Base-by-base conservation (phyloP, 148 eudicot genomes). In the Euryodendron excelsum region DNA sequence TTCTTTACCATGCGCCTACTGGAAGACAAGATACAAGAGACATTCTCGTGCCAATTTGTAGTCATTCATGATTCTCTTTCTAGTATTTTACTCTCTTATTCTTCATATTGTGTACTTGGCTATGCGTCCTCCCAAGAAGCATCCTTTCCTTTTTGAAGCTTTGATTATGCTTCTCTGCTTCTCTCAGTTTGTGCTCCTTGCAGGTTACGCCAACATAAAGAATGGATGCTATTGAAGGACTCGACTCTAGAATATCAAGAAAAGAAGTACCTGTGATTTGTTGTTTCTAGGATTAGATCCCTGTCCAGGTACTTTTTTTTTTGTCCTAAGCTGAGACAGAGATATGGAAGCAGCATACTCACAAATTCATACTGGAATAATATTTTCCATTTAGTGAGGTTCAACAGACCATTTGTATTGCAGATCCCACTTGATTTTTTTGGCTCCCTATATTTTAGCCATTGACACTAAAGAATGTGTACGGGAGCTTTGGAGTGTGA, bases 111-210 rank as follows among this genome's bases (percentile, higher is more conserved):
- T 89, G 59, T 96, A 92, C 80, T 33, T 96, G 69, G 83, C 85
- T 20, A 12, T 87, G 60, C 58, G 53, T 18, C 97, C 99, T 37
- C 99, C 94, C 20, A 33, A 85, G 82, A 92, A 88, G 89, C 93
- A 93, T 59, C 98, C 97, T 44, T 96, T 85, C 80, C 91, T 96
- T 59, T 92, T 93, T 60, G 99, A 96, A 83, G 98, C 99, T 25
- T 76, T 96, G 70, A 90, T 96, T 73, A 90, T 93, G 98, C 84
- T 86, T 34, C 80, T 91, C 28, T 91, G 99, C 85, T 96, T 93
- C 88, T 89, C 93, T 76, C 99, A 93, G 85, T 69, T 69, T 41
- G 33, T 13, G 56, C 77, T 86, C 69, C 76, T 96, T 41, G 85
- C 89, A 37, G 41, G 90, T 65, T 90, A 88, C 84, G 73, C 92